These are phyloP conservation scores for Torulaspora microellipsoides DNA, from an alignment of 805 yeast species.

Conservation along the genomic window DNA sequence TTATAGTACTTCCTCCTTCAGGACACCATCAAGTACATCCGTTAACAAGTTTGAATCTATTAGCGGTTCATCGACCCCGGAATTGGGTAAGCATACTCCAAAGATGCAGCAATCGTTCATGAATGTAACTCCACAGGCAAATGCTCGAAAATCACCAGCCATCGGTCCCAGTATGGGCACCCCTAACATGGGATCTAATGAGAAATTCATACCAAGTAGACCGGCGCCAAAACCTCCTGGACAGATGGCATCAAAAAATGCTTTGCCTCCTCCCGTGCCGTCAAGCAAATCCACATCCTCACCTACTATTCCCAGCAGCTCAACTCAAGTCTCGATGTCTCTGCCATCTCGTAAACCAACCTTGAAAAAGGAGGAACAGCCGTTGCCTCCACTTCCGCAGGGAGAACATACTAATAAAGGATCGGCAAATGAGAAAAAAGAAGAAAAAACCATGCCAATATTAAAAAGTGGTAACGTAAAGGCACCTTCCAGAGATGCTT, in stretches of 20 bases:
- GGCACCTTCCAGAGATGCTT: constrained; percentile 14
- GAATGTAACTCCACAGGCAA: constrained; percentile 9
- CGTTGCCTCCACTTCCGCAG: constrained; percentile 25
- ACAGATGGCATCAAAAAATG: constrained; percentile 1
- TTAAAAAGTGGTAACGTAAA: constrained; percentile 36
- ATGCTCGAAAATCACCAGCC: constrained; percentile 5
- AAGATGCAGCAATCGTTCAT: constrained; percentile 10
- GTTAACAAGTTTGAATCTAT: constrained; percentile 14
- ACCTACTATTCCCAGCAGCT: constrained; percentile 5
- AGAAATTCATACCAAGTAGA: constrained; percentile 54
- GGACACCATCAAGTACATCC: constrained; percentile 31
- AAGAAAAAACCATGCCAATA: constrained; percentile 23
- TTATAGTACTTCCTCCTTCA: constrained; percentile 29
- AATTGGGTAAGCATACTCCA: constrained; percentile 18
- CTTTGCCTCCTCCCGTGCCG: constrained; percentile 2
- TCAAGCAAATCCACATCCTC: constrained; percentile 4
- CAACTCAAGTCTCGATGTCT: constrained; percentile 4
- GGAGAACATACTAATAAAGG: constrained; percentile 1
- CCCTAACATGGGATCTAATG: constrained; percentile 23
- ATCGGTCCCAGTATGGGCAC: background rate
- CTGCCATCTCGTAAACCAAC: constrained; percentile 18
- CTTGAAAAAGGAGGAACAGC: constrained; percentile 23
- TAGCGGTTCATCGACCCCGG: constrained; percentile 31
- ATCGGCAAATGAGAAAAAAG: background rate
- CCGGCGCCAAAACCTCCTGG: constrained; percentile 64